Evolutionary conservation across 169 alveolate genomes (phyloP).

Genomic region (Besnoitia besnoiti): DNA sequence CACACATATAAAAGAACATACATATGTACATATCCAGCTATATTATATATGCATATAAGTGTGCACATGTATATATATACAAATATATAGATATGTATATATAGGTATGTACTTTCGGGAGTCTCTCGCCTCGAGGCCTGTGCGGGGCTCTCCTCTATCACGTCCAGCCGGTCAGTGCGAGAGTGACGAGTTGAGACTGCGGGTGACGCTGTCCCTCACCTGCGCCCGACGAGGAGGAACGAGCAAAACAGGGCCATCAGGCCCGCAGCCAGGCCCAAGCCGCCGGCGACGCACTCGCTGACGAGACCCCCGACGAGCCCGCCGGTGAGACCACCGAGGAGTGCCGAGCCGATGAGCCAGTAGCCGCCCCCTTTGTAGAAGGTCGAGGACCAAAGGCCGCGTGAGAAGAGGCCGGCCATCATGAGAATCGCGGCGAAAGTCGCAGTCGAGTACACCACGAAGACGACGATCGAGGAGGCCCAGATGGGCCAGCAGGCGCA

Average conservation of each 20-base stretch:
- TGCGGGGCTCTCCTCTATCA: no score
- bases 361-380: conserved; percentile 75
- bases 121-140: no score
- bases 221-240: conserved; percentile 70
- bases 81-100: no score
- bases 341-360: conserved; percentile 71
- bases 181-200: no score
- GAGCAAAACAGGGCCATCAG: conserved; percentile 69
- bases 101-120: no score
- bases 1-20: no score
- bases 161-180: no score
- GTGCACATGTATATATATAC: no score
- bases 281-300: conserved; percentile 71
- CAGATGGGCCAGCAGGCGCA: conserved; percentile 59
- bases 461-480: conserved; percentile 17
- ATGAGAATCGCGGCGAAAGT: conserved; percentile 31
- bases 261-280: conserved; percentile 71
- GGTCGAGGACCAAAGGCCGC: conserved; percentile 68
- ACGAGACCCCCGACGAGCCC: conserved; percentile 75
- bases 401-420: conserved; percentile 35
- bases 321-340: conserved; percentile 67
- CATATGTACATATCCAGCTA: no score
- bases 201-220: no score
- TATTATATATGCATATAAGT: no score
- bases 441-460: conserved; percentile 18